These are phyloP conservation scores for Yamadazyma mexicana DNA, from an alignment of 1,139 yeast species.

Conservation along the genomic window DNA sequence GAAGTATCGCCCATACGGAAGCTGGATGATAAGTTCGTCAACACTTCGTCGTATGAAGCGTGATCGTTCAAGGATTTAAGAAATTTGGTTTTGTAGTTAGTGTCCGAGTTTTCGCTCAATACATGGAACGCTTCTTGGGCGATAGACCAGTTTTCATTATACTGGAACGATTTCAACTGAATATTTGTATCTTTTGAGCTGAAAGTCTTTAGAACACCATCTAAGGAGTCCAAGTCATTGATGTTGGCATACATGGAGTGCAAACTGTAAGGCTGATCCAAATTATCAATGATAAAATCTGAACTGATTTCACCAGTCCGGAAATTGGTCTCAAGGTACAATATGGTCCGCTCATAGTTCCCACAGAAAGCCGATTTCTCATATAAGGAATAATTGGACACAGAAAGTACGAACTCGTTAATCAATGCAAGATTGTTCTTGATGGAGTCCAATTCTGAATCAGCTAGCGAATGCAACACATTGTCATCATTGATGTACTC, in stretches of 20 bases:
- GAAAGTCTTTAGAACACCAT: conserved; percentile 78
- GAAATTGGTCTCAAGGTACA: conserved; percentile 78
- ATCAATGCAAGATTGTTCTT: conserved; percentile 34
- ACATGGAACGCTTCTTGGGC: conserved; percentile 87
- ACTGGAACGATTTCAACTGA: conserved; percentile 77
- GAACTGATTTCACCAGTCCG: conserved; percentile 43
- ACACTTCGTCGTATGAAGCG: conserved; percentile 43
- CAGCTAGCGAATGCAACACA: conserved; percentile 14
- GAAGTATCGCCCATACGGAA: conserved; percentile 21
- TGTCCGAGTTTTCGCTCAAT: conserved; percentile 44
- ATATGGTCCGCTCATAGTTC: conserved; percentile 85
- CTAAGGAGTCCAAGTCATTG: conserved; percentile 87
- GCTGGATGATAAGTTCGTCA: conserved; percentile 30
- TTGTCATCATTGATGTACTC: conserved; percentile 27
- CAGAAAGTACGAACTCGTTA: conserved; percentile 47
- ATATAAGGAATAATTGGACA: conserved; percentile 75
- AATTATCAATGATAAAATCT: conserved; percentile 24
- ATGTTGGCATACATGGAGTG: conserved; percentile 83
- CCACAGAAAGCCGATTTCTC: conserved; percentile 78
- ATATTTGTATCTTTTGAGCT: conserved; percentile 57
- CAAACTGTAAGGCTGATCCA: conserved; percentile 52
- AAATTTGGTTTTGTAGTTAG: conserved; percentile 34
- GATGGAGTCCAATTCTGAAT: conserved; percentile 15
- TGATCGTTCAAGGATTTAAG: conserved; percentile 42
- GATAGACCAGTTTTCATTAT: conserved; percentile 82